A percentile compares a stretch with the other conserved stretches of the same genome.
phyloP scores from a whole-genome alignment of 208 protist genomes.

The Angomonas desouzai region DNA sequence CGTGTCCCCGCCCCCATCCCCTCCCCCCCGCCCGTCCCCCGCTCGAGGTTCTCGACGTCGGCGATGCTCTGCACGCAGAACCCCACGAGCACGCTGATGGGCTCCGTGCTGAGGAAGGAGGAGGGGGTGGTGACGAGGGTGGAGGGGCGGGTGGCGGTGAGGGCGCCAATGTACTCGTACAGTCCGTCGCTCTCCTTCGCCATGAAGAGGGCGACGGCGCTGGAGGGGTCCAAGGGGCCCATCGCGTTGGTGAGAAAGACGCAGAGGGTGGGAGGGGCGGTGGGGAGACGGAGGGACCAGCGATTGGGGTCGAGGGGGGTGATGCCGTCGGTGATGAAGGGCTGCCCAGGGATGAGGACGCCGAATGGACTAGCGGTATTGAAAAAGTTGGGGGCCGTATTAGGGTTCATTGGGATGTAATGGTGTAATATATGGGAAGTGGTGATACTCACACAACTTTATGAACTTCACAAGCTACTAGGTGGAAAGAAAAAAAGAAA shows the following conservation, averaged over 20 bases:
- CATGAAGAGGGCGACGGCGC: slow-evolving; percentile 57
- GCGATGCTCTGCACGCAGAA: slow-evolving; percentile 50
- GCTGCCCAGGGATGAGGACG: slow-evolving; percentile 60
- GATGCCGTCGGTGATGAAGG: slow-evolving; percentile 35
- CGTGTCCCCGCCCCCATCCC: slow-evolving; percentile 23
- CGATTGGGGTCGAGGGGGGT: slow-evolving; percentile 32
- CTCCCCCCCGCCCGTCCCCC: not conserved
- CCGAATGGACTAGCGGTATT: slow-evolving; percentile 31
- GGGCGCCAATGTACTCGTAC: slow-evolving; percentile 67
- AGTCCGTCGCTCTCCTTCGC: slow-evolving; percentile 40
- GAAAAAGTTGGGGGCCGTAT: not conserved
- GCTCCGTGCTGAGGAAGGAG: slow-evolving; percentile 24
- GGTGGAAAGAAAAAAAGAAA: not conserved
- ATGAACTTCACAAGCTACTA: too few relatives aligned
- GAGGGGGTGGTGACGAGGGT: slow-evolving; percentile 43
- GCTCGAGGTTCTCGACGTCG: slow-evolving; percentile 52
- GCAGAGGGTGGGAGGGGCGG: slow-evolving; percentile 46
- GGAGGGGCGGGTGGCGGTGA: slow-evolving; percentile 54
- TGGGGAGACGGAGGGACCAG: slow-evolving; percentile 48
- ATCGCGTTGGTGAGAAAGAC: slow-evolving; percentile 61
- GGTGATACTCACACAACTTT: too few relatives aligned
- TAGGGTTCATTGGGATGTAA: too few relatives aligned
- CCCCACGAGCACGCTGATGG: slow-evolving; percentile 51
- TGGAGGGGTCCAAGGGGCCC: slow-evolving; percentile 30
- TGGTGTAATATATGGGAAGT: too few relatives aligned